phyloP scores from a whole-genome alignment of 306 rosid genomes.

The Gynostemma pentaphyllum region DNA sequence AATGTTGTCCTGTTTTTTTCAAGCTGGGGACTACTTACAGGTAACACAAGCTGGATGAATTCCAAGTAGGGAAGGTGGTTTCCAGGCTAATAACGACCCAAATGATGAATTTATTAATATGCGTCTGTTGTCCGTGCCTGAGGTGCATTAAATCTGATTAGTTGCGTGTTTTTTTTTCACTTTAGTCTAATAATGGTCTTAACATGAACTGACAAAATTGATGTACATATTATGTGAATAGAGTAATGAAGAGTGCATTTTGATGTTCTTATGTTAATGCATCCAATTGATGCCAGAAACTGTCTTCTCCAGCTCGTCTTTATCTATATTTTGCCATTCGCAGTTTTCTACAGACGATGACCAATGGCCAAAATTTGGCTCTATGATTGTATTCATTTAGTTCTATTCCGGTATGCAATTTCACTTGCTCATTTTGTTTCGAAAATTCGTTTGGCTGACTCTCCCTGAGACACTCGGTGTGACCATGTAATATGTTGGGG shows the following conservation, averaged over 20 bases:
- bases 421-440: too few relatives aligned
- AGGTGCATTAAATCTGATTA: constrained; percentile 25
- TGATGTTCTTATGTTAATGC: constrained; percentile 1
- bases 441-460: too few relatives aligned
- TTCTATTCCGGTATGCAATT: too few relatives aligned
- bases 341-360: too few relatives aligned
- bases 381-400: too few relatives aligned
- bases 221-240: constrained; percentile 78
- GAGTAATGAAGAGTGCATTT: constrained; percentile 24
- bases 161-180: constrained; percentile 14
- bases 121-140: constrained; percentile 14
- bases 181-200: constrained; percentile 12
- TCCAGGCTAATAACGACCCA: constrained; percentile 2
- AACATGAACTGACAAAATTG: constrained; percentile 37
- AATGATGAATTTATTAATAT: constrained; percentile 9
- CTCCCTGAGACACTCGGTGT: too few relatives aligned
- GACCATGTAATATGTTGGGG: too few relatives aligned
- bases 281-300: too few relatives aligned
- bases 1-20: constrained; percentile 29
- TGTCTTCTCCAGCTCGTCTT: too few relatives aligned
- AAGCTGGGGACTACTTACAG: constrained; percentile 29
- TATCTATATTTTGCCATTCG: too few relatives aligned
- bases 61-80: constrained; percentile 9
- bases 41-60: constrained; percentile 9
- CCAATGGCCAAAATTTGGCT: too few relatives aligned